A percentile compares a stretch with the other conserved stretches of the same genome.
phyloP scores from a whole-genome alignment of 805 yeast species.

The Suhomyces pyralidae region DNA sequence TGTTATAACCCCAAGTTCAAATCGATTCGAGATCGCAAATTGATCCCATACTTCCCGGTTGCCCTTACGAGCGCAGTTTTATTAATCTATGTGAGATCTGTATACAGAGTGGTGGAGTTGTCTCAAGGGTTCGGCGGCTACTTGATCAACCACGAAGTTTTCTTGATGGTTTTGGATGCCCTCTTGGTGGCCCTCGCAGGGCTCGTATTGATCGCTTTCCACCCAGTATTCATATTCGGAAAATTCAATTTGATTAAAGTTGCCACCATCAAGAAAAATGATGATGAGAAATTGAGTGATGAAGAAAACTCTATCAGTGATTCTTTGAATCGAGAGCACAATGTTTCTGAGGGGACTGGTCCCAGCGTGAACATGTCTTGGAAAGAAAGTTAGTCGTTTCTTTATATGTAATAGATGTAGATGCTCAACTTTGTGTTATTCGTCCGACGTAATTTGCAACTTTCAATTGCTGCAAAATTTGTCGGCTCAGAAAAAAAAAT shows the following conservation, averaged over 20 bases:
- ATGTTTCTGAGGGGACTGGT: background rate
- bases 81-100: conserved; percentile 29
- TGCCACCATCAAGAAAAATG: conserved; percentile 24
- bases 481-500: background rate
- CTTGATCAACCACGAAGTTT: conserved; percentile 35
- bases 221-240: conserved; percentile 38
- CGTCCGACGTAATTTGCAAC: background rate
- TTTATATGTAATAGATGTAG: background rate
- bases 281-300: conserved; percentile 15
- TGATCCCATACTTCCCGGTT: conserved; percentile 32
- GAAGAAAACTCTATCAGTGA: background rate
- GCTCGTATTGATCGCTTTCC: conserved; percentile 35
- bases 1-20: conserved; percentile 28
- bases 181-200: conserved; percentile 37
- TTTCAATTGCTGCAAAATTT: background rate
- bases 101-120: conserved; percentile 41
- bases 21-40: conserved; percentile 20
- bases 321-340: background rate
- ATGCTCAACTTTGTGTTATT: background rate
- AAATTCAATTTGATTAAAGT: conserved; percentile 21
- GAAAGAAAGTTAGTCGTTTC: background rate
- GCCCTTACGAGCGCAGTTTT: conserved; percentile 32
- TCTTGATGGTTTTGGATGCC: conserved; percentile 38
- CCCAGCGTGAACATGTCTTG: background rate
- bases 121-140: conserved; percentile 38